Conservation (phyloP, 1,284 basidiomycete species). For the Naganishia sp. region DNA sequence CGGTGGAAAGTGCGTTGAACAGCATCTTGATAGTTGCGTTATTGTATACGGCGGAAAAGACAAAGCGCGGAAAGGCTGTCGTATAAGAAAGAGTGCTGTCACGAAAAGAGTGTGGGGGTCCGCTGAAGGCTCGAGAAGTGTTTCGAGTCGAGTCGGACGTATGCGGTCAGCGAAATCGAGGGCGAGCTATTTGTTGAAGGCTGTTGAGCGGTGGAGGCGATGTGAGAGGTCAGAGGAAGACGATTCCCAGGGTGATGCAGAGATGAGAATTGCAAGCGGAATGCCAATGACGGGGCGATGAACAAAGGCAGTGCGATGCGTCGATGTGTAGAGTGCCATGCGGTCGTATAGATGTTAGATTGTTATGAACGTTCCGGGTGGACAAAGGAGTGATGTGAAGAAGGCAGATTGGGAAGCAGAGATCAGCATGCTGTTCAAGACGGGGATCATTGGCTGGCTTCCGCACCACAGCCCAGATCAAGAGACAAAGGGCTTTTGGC, state of each 20-base stretch:
- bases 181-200: background rate
- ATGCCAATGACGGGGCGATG: background rate
- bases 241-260: background rate
- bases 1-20: slow-evolving; percentile 27
- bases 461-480: no score
- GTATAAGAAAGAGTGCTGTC: background rate
- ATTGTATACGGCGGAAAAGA: background rate
- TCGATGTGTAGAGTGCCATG: no score
- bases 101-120: slow-evolving; percentile 15
- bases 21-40: slow-evolving; percentile 4
- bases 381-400: background rate
- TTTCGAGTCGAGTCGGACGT: slow-evolving; percentile 16
- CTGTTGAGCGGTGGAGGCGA: background rate
- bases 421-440: background rate
- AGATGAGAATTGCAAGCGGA: background rate
- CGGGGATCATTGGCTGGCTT: background rate
- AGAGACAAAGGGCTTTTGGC: background rate
- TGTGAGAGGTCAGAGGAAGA: background rate
- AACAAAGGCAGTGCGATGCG: no score
- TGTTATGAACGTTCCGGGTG: no score
- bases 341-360: no score
- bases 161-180: slow-evolving; percentile 20
- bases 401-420: background rate
- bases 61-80: background rate
- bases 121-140: slow-evolving; percentile 3